Conservation (phyloP, 306 rosid species). For the Lotus japonicus region DNA sequence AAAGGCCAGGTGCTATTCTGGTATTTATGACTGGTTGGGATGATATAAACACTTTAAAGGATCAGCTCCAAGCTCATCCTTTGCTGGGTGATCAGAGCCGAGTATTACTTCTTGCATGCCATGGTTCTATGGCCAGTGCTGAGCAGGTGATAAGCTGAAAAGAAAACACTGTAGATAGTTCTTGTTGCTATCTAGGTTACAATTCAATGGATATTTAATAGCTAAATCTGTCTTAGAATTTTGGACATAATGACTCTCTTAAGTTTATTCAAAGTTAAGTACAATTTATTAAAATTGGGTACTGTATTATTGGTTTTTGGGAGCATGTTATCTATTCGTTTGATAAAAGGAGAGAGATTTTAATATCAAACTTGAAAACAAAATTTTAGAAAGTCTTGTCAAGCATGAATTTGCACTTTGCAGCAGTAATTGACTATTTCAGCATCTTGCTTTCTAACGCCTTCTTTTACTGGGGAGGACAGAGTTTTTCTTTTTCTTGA, state of each 20-base stretch:
- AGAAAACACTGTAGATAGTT: background rate
- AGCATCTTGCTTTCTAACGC: background rate
- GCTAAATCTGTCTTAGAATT: background rate
- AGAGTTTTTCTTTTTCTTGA: background rate
- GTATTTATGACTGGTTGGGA: slow-evolving; percentile 99
- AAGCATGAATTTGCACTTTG: background rate
- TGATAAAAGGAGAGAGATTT: background rate
- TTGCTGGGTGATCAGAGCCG: slow-evolving; percentile 63
- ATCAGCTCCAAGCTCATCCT: slow-evolving; percentile 76
- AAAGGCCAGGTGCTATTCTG: slow-evolving; percentile 76
- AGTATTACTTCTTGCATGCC: slow-evolving; percentile 78
- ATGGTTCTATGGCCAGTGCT: slow-evolving; percentile 96
- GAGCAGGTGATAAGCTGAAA: slow-evolving; percentile 66
- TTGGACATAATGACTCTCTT: background rate
- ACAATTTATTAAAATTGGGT: background rate
- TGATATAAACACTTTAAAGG: slow-evolving; percentile 84
- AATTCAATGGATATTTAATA: background rate
- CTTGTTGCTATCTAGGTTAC: slow-evolving; percentile 10
- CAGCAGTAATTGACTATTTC: background rate
- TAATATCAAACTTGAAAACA: background rate
- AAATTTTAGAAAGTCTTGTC: background rate
- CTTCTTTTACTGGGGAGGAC: background rate
- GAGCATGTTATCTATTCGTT: background rate
- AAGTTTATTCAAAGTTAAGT: no score
- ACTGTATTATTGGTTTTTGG: background rate